Base-by-base conservation (phyloP, 306 rosid genomes). In the Glycine soja region DNA sequence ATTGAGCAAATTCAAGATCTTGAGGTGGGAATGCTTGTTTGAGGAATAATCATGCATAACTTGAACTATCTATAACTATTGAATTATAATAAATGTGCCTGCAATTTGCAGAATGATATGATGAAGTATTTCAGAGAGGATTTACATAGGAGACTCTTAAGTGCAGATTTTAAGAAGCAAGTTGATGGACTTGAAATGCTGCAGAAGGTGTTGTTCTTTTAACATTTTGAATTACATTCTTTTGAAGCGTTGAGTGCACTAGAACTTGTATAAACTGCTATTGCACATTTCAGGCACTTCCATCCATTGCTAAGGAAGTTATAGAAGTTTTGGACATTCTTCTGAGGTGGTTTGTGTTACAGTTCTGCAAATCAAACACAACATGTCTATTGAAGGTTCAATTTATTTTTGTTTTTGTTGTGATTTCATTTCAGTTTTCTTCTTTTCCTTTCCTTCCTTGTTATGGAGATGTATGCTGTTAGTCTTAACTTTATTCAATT, bases 361-460 rank as follows among this genome's bases (percentile, higher is more conserved):
- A 93, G 86, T 96, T 96, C 84, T 96, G 98, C 92, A 96, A 93
- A 88, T 96, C 98, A 7, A 96, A 96, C 86, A 96, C 99, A 70
- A 96, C 99, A 66, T 92, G 98, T 83, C 90, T 96, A 64, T 80
- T 96, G 82, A 96, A 96, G 99, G 99, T 93, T 69, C 61, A 12
- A 40, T 74, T 74, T 14, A 32, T 79, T 77, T 0, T 74, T 74
- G 12, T 42, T 63, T 71, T 24, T 18, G 12, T 45, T 56, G 38
- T 24, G 14, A 24, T 24, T 24, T 24, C 30, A 14, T 79, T 46
- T 70, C 72, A 66, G n/a, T 8, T 75, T 64, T 43, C 13, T 38
- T 72, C 47, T 19, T 63, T 78, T 38, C 18, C 42, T 64, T 62
- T 70, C 40, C 40, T 36, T 36, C 32, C 53, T 66, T 43, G 45